Evolutionary conservation across 352 stramenopile species (phyloP).

Genomic region (Peronospora belbahrii): DNA sequence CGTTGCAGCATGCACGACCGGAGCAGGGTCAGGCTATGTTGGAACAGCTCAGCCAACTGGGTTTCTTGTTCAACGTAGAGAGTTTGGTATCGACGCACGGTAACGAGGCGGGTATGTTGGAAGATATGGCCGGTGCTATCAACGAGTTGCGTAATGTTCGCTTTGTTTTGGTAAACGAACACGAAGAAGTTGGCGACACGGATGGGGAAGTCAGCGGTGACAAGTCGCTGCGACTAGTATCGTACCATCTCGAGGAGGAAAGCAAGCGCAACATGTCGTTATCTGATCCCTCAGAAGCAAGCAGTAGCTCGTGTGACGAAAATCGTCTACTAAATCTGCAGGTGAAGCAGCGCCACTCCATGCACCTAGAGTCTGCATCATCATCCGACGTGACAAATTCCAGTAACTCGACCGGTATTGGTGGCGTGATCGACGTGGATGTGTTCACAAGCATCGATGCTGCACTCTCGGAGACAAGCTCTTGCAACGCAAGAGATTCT

Average conservation of each 20-base stretch:
- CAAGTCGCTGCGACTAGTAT: slow-evolving; percentile 40
- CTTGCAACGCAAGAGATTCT: slow-evolving; percentile 13
- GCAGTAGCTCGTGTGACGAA: slow-evolving; percentile 9
- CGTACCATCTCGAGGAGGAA: slow-evolving; percentile 67
- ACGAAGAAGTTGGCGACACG: slow-evolving; percentile 37
- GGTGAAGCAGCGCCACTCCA: slow-evolving; percentile 21
- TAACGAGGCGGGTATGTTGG: slow-evolving; percentile 84
- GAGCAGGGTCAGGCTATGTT: slow-evolving; percentile 54
- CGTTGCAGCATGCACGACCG: slow-evolving; percentile 43
- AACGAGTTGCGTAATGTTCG: slow-evolving; percentile 77
- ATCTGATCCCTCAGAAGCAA: slow-evolving; percentile 12
- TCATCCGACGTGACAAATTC: slow-evolving; percentile 33
- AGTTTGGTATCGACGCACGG: slow-evolving; percentile 80
- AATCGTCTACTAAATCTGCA: slow-evolving; percentile 15
- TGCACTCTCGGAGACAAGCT: slow-evolving; percentile 42
- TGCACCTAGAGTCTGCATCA: slow-evolving; percentile 22
- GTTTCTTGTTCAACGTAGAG: slow-evolving; percentile 80
- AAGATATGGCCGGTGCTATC: slow-evolving; percentile 78
- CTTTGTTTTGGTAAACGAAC: slow-evolving; percentile 74
- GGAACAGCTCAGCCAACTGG: slow-evolving; percentile 68
- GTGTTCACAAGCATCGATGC: slow-evolving; percentile 74
- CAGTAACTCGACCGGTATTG: slow-evolving; percentile 33
- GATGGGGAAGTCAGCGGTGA: slow-evolving; percentile 26
- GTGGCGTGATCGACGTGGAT: slow-evolving; percentile 74
- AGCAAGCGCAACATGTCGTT: slow-evolving; percentile 37